These are phyloP conservation scores for Penicillium crustosum DNA, from an alignment of 2,329 filamentous ascomycete genomes.

Conservation along the genomic window DNA sequence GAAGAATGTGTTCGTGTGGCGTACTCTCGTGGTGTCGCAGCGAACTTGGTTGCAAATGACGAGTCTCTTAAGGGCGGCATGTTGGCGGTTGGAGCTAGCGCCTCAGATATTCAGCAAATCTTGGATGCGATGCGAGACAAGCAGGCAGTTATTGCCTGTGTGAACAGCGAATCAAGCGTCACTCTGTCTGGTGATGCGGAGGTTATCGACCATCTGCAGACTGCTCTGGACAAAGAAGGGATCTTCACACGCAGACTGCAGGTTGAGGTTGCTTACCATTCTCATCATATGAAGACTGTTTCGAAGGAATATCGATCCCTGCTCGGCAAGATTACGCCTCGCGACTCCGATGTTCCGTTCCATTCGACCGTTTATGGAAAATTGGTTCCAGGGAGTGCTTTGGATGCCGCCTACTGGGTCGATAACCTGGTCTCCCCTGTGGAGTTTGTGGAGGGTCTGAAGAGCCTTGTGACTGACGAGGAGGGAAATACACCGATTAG, in stretches of 20 bases:
- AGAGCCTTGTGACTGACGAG: conserved; percentile 11
- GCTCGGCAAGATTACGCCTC: conserved; percentile 22
- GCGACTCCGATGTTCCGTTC: conserved; percentile 18
- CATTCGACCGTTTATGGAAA: conserved; percentile 24
- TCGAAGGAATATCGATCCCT: conserved; percentile 18
- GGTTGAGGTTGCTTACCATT: conserved; percentile 34
- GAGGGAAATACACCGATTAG: conserved; percentile 4
- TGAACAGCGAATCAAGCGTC: conserved; percentile 28
- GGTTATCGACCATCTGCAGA: conserved; percentile 20
- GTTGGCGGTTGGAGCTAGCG: conserved; percentile 29
- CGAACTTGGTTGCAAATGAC: conserved; percentile 19
- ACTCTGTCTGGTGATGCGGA: conserved; percentile 27
- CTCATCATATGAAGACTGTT: conserved; percentile 29
- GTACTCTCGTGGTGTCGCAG: conserved; percentile 26
- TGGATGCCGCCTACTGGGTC: conserved; percentile 24
- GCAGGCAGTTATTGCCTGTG: conserved; percentile 26
- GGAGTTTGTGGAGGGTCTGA: conserved; percentile 23
- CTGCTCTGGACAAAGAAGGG: conserved; percentile 17
- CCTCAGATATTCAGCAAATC: conserved; percentile 19
- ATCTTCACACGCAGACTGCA: conserved; percentile 31
- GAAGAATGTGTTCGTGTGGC: conserved; percentile 27
- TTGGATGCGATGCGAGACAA: conserved; percentile 19
- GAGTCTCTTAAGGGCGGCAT: conserved; percentile 24
- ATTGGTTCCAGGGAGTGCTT: conserved; percentile 11
- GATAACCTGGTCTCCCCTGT: conserved; percentile 25